Conservation (phyloP, 768 basidiomycete species). For the Panaeolus papilionaceus region DNA sequence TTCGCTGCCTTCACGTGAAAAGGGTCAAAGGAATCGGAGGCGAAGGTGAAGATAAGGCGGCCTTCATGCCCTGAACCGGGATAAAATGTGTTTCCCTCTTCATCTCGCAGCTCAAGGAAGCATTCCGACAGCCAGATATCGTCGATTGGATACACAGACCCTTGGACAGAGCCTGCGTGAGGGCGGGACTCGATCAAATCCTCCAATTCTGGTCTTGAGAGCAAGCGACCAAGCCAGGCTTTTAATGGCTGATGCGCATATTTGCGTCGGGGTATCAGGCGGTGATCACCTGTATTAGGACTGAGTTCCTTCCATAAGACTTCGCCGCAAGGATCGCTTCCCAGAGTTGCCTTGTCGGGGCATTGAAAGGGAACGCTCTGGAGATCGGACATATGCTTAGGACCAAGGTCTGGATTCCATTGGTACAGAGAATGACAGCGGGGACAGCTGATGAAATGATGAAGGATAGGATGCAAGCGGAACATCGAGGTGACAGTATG, state of each 20-base stretch:
- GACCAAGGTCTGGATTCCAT: slow-evolving; percentile 16
- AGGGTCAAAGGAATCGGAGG: slow-evolving; percentile 11
- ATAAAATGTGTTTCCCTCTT: background rate
- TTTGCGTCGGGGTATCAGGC: slow-evolving; percentile 18
- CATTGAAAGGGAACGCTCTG: slow-evolving; percentile 19
- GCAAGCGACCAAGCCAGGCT: slow-evolving; percentile 16
- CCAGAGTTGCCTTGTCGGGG: slow-evolving; percentile 16
- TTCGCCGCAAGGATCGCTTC: slow-evolving; percentile 23
- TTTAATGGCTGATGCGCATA: slow-evolving; percentile 26
- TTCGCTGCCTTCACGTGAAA: slow-evolving; percentile 6
- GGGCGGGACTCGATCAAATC: background rate
- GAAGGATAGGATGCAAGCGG: too few relatives aligned
- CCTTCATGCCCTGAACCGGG: background rate
- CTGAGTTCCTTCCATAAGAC: slow-evolving; percentile 27
- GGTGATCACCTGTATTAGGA: slow-evolving; percentile 11
- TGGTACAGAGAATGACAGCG: too few relatives aligned
- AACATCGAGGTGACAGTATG: too few relatives aligned
- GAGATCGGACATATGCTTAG: too few relatives aligned
- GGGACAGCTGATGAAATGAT: too few relatives aligned
- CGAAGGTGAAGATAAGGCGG: background rate
- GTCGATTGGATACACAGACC: background rate
- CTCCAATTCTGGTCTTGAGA: slow-evolving; percentile 18
- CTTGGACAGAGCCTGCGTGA: background rate
- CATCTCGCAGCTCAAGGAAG: background rate
- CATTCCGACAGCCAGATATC: background rate